Conservation (phyloP, 257 asterid species). For the Agastache rugosa region DNA sequence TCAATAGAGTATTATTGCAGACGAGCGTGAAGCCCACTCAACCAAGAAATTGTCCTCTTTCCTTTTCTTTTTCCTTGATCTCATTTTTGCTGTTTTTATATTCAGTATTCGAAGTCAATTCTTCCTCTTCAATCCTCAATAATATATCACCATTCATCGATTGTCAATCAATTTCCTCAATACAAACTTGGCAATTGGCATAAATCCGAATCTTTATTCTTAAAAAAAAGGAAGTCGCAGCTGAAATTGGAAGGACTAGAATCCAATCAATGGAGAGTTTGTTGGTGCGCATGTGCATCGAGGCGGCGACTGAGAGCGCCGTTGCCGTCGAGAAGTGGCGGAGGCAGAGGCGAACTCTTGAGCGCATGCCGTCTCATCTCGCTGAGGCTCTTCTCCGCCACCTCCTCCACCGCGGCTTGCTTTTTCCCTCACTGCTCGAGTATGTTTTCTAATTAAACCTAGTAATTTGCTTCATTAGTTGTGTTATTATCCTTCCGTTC, state of each 20-base stretch:
- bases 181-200: background rate
- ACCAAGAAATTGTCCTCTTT: background rate
- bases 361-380: constrained; percentile 78
- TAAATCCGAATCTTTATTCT: constrained; percentile 11
- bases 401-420: constrained; percentile 79
- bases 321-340: constrained; percentile 85
- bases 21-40: constrained; percentile 17
- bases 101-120: constrained; percentile 19
- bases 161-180: constrained; percentile 1
- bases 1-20: background rate
- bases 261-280: constrained; percentile 45
- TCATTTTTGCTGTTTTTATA: background rate
- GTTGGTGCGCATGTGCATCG: constrained; percentile 77
- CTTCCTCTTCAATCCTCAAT: constrained; percentile 4
- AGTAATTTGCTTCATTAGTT: constrained; percentile 1
- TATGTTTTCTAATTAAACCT: constrained; percentile 35
- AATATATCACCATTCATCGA: background rate
- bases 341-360: constrained; percentile 86
- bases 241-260: constrained; percentile 14
- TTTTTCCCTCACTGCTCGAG: constrained; percentile 91
- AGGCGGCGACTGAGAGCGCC: constrained; percentile 69
- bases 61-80: background rate
- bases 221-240: background rate
- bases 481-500: constrained; percentile 2
- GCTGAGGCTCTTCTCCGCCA: constrained; percentile 72